A percentile compares a stretch with the other conserved stretches of the same genome.
Conservation (phyloP, 2,329 filamentous ascomycete species). For the Aspergillus alliaceus region DNA sequence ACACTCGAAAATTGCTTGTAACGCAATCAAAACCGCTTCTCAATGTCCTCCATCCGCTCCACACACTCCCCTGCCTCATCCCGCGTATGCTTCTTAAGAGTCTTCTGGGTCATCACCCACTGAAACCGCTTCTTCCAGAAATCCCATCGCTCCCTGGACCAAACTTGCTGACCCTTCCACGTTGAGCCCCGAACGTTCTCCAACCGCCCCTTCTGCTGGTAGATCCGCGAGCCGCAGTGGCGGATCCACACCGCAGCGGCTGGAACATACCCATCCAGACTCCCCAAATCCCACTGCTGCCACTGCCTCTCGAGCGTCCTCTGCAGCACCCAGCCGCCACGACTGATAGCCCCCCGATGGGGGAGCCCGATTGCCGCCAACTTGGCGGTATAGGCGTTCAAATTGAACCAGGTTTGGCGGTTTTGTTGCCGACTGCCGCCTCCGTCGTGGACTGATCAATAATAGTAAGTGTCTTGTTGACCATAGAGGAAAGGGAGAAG, state of each 20-base stretch:
- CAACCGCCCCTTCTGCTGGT: not conserved
- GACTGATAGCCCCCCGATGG: no score
- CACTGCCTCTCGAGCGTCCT: no score
- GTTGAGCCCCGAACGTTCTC: not conserved
- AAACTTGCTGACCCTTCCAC: constrained; percentile 1
- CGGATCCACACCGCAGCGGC: constrained; percentile 6
- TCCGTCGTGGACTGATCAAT: not conserved
- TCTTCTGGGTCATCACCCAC: not conserved
- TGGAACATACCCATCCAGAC: constrained; percentile 4
- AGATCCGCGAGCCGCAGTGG: constrained; percentile 1
- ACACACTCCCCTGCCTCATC: not conserved
- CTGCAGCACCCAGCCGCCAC: no score
- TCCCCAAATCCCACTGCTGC: no score
- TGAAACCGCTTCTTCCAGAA: constrained; percentile 8
- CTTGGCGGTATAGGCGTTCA: not conserved
- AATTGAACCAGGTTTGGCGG: not conserved
- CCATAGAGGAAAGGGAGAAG: no score
- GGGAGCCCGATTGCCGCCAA: constrained; percentile 1
- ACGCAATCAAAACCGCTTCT: no score
- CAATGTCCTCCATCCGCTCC: not conserved
- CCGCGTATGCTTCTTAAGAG: not conserved
- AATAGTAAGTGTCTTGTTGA: no score
- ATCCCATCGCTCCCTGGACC: constrained; percentile 9
- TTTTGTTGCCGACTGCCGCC: not conserved
- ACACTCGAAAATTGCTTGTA: no score